Evolutionary conservation across 495 filamentous ascomycete genomes (phyloP).

Genomic region (Penicillium fimorum): DNA sequence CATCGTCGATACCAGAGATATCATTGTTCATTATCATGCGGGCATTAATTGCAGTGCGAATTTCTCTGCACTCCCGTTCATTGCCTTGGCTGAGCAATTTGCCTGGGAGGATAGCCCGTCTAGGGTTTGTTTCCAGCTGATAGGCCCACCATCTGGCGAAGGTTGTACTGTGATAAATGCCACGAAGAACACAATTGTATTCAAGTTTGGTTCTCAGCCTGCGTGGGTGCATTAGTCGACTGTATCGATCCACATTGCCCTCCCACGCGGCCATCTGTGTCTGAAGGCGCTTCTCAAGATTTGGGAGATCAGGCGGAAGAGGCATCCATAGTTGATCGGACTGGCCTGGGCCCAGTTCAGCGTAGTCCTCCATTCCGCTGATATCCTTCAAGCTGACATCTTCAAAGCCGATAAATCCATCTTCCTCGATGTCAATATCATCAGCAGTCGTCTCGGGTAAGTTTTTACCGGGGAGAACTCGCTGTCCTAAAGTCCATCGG

Average conservation of each 20-base stretch:
- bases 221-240: conserved; percentile 21
- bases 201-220: conserved; percentile 18
- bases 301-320: conserved; percentile 31
- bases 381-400: conserved; percentile 7
- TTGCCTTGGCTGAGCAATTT: conserved; percentile 18
- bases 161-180: conserved; percentile 29
- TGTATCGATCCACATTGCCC: conserved; percentile 32
- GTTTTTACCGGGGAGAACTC: conserved; percentile 14
- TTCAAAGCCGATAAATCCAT: conserved; percentile 21
- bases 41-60: conserved; percentile 24
- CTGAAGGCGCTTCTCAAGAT: conserved; percentile 23
- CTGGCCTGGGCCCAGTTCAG: conserved; percentile 15
- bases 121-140: conserved; percentile 20
- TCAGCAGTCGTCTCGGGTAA: conserved; percentile 15
- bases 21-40: conserved; percentile 26
- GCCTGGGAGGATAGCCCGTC: conserved; percentile 12
- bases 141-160: conserved; percentile 30
- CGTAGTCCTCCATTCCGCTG: conserved; percentile 13
- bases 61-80: conserved; percentile 13
- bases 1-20: conserved; percentile 20
- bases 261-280: conserved; percentile 29
- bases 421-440: conserved; percentile 26
- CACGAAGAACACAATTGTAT: conserved; percentile 22
- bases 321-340: conserved; percentile 21
- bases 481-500: conserved; percentile 18